Evolutionary conservation across 192 early-diverging fungal genomes (phyloP).

Genomic region (Podila minutissima): DNA sequence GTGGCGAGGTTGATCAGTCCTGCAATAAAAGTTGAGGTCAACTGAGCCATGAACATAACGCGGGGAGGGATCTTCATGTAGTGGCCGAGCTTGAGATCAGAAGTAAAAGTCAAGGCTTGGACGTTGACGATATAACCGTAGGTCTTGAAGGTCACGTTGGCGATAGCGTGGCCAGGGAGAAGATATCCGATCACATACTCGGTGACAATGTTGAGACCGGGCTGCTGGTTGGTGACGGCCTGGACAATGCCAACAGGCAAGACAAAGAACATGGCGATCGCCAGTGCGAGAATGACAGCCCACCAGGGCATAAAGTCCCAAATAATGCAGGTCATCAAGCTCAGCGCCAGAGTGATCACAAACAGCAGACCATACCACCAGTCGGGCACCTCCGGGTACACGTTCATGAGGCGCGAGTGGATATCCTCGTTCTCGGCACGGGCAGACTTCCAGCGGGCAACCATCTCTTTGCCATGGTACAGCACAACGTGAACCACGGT

Average conservation of each 20-base stretch:
- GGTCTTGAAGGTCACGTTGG: slow-evolving; percentile 86
- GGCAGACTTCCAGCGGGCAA: slow-evolving; percentile 48
- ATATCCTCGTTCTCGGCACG: slow-evolving; percentile 65
- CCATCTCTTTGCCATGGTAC: slow-evolving; percentile 74
- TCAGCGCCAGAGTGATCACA: slow-evolving; percentile 45
- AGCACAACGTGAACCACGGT: slow-evolving; percentile 66
- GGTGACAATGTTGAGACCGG: slow-evolving; percentile 68
- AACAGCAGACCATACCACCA: slow-evolving; percentile 64
- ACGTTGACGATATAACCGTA: slow-evolving; percentile 77
- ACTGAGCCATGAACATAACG: slow-evolving; percentile 65
- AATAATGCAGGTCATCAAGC: slow-evolving; percentile 53
- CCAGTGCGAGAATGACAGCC: slow-evolving; percentile 67
- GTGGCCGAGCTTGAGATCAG: slow-evolving; percentile 77
- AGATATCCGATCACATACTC: slow-evolving; percentile 86
- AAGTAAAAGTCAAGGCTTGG: slow-evolving; percentile 75
- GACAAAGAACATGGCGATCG: slow-evolving; percentile 68
- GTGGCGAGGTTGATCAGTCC: slow-evolving; percentile 59
- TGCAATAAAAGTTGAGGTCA: slow-evolving; percentile 63
- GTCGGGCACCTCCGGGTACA: slow-evolving; percentile 71
- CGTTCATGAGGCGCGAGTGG: slow-evolving; percentile 68
- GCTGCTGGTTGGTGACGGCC: slow-evolving; percentile 71
- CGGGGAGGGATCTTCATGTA: slow-evolving; percentile 75
- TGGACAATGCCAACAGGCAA: slow-evolving; percentile 84
- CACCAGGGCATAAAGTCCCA: slow-evolving; percentile 78
- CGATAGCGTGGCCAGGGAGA: slow-evolving; percentile 79